Evolutionary conservation across 2,329 filamentous ascomycete genomes (phyloP).

Genomic region (Aspergillus glaucus): DNA sequence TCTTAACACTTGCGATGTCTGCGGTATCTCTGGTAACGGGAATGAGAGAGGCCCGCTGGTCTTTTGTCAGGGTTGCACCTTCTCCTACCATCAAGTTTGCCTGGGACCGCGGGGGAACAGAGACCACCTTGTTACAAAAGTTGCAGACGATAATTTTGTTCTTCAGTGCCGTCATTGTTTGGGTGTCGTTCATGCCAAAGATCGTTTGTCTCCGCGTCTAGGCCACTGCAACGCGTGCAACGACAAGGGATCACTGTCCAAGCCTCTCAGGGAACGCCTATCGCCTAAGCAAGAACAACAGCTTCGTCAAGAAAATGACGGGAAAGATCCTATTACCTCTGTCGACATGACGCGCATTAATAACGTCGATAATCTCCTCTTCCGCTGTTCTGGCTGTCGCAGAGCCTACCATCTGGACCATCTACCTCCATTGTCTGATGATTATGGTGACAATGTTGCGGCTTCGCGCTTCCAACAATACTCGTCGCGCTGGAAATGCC

Average conservation of each 20-base stretch:
- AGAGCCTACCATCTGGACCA: conserved; percentile 81
- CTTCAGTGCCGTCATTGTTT: conserved; percentile 87
- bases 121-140: conserved; percentile 86
- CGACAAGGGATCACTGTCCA: conserved; percentile 60
- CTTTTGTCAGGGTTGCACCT: conserved; percentile 84
- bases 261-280: conserved; percentile 65
- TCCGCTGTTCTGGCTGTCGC: conserved; percentile 72
- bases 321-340: conserved; percentile 65
- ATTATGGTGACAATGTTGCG: conserved; percentile 35
- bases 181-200: conserved; percentile 60
- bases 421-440: conserved; percentile 48
- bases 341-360: conserved; percentile 63
- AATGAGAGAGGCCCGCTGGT: conserved; percentile 64
- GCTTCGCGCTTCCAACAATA: conserved; percentile 66
- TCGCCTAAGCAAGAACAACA: conserved; percentile 77
- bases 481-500: conserved; percentile 68
- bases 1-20: conserved; percentile 65
- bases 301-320: conserved; percentile 69
- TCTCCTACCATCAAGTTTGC: conserved; percentile 76
- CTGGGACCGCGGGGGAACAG: conserved; percentile 65
- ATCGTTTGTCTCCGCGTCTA: conserved; percentile 62
- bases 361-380: conserved; percentile 69
- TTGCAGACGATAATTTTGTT: conserved; percentile 69
- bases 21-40: conserved; percentile 50
- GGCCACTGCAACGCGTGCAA: conserved; percentile 67